These are phyloP conservation scores for Hypoxylon sp. DNA, from an alignment of 2,329 filamentous ascomycete genomes.

Conservation along the genomic window DNA sequence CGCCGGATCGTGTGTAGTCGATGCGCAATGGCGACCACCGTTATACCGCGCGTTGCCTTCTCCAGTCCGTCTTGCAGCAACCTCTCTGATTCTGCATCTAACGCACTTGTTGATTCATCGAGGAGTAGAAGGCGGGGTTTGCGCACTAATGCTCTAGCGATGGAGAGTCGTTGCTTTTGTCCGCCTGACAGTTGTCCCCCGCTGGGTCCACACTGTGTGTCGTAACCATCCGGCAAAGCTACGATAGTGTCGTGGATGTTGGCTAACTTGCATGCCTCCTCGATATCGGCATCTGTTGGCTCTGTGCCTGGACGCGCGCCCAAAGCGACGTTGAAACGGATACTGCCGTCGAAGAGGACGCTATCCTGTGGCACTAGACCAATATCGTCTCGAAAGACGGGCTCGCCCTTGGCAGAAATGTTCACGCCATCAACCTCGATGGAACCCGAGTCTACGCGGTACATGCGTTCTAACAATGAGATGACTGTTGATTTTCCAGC, in stretches of 20 bases:
- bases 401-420: slow-evolving; percentile 60
- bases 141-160: slow-evolving; percentile 82
- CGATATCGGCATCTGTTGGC: slow-evolving; percentile 72
- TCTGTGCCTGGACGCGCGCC: slow-evolving; percentile 69
- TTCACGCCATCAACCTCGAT: slow-evolving; percentile 68
- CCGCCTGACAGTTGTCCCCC: slow-evolving; percentile 83
- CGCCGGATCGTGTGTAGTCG: slow-evolving; percentile 69
- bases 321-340: slow-evolving; percentile 70
- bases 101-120: slow-evolving; percentile 84
- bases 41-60: slow-evolving; percentile 67
- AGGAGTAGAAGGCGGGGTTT: slow-evolving; percentile 81
- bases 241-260: slow-evolving; percentile 80
- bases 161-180: slow-evolving; percentile 83
- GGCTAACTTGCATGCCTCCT: slow-evolving; percentile 76
- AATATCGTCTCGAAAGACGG: slow-evolving; percentile 66
- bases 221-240: slow-evolving; percentile 74
- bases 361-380: slow-evolving; percentile 72
- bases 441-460: slow-evolving; percentile 64
- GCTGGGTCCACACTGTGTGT: slow-evolving; percentile 78
- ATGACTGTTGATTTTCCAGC: slow-evolving; percentile 66
- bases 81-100: slow-evolving; percentile 79
- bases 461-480: slow-evolving; percentile 67
- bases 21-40: slow-evolving; percentile 72
- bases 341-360: slow-evolving; percentile 70
- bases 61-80: slow-evolving; percentile 78